Evolutionary conservation across 2,329 filamentous ascomycete species (phyloP).

Genomic region (Bipolaris bicolor): DNA sequence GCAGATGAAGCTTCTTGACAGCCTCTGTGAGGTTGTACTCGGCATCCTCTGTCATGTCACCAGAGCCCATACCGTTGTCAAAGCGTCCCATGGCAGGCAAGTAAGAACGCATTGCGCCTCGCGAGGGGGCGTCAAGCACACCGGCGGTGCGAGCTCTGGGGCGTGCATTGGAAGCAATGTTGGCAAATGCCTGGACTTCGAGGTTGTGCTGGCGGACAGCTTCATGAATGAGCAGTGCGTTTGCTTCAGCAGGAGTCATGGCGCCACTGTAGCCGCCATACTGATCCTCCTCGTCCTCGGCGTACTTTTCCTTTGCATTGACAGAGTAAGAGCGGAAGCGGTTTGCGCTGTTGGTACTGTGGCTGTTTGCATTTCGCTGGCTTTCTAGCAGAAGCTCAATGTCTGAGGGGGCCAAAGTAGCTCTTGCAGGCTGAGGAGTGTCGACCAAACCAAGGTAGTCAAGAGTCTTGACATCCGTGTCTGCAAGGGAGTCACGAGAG

Average conservation of each 20-base stretch:
- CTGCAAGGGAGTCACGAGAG: constrained; percentile 81
- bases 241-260: constrained; percentile 65
- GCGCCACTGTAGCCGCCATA: constrained; percentile 66
- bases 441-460: constrained; percentile 96
- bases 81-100: constrained; percentile 62
- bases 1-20: constrained; percentile 72
- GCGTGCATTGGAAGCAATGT: constrained; percentile 78
- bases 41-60: constrained; percentile 77
- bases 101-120: constrained; percentile 70
- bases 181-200: constrained; percentile 90
- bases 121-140: constrained; percentile 78
- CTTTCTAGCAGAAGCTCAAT: constrained; percentile 58
- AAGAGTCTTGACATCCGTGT: constrained; percentile 89
- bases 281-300: constrained; percentile 82
- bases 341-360: constrained; percentile 72
- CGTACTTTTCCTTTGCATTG: constrained; percentile 97
- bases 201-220: constrained; percentile 90
- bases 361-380: constrained; percentile 61
- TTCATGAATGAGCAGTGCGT: constrained; percentile 67
- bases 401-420: constrained; percentile 70
- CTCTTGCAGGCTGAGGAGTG: constrained; percentile 80
- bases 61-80: constrained; percentile 75
- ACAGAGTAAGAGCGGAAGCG: constrained; percentile 97
- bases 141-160: constrained; percentile 91
- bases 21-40: constrained; percentile 83